Evolutionary conservation across 257 asterid species (phyloP).

Genomic region (Solanum ossicruentum): DNA sequence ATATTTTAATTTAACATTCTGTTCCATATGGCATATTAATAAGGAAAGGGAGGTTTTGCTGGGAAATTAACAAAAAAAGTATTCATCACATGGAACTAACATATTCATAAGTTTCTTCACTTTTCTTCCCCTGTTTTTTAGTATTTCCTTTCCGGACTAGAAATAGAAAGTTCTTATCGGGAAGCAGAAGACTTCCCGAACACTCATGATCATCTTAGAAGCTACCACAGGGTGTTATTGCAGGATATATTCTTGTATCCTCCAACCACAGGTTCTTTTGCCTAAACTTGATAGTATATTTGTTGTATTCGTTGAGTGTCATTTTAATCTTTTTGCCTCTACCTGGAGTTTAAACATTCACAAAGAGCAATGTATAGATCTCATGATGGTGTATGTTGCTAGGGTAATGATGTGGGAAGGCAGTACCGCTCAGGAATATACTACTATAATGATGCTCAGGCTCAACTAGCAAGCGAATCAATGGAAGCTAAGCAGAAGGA

Average conservation of each 20-base stretch:
- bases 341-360: background rate
- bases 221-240: background rate
- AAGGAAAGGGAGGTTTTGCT: background rate
- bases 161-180: background rate
- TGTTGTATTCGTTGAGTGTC: background rate
- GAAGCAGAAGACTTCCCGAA: background rate
- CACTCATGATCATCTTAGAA: background rate
- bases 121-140: background rate
- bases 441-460: conserved; percentile 83
- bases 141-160: background rate
- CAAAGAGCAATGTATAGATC: background rate
- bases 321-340: background rate
- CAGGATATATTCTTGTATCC: background rate
- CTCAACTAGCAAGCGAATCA: conserved; percentile 61
- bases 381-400: background rate
- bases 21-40: background rate
- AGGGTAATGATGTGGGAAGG: conserved; percentile 92
- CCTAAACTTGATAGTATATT: background rate
- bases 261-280: background rate
- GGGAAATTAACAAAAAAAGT: background rate
- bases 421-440: conserved; percentile 91
- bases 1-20: background rate
- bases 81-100: background rate
- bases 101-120: background rate
- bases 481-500: conserved; percentile 58